Percentiles rank a stretch among this genome's conserved stretches.
phyloP scores from a whole-genome alignment of 1,139 yeast genomes.

The Geotrichum carabidarum region DNA sequence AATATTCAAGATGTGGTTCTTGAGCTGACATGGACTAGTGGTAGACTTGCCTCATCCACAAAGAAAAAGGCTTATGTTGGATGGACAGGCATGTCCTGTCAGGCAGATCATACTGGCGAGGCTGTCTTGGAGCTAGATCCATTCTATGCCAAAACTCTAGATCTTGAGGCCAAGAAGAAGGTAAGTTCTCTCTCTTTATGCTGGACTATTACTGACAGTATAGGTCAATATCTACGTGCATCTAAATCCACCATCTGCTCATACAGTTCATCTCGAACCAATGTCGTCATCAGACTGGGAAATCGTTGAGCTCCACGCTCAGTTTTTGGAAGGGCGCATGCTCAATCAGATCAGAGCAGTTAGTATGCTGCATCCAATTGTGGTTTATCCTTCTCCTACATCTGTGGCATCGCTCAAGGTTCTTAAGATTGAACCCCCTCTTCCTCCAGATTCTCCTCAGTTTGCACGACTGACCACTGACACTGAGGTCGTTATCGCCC shows the following conservation, averaged over 20 bases:
- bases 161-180: conserved; percentile 43
- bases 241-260: conserved; percentile 48
- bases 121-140: conserved; percentile 51
- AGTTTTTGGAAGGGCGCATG: conserved; percentile 65
- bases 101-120: conserved; percentile 38
- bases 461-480: conserved; percentile 63
- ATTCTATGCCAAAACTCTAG: conserved; percentile 44
- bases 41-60: conserved; percentile 29
- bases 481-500: conserved; percentile 80
- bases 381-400: conserved; percentile 67
- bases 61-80: conserved; percentile 51
- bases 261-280: conserved; percentile 73
- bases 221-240: conserved; percentile 40
- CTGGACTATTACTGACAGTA: background rate
- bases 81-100: conserved; percentile 49
- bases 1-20: conserved; percentile 57
- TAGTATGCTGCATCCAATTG: conserved; percentile 52
- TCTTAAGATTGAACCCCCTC: conserved; percentile 52
- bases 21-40: conserved; percentile 41
- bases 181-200: background rate
- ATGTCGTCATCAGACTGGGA: conserved; percentile 83
- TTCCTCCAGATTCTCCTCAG: conserved; percentile 23
- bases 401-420: conserved; percentile 61
- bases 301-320: conserved; percentile 76
- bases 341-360: conserved; percentile 80